Evolutionary conservation across 2,329 filamentous ascomycete genomes (phyloP), one percentile per base, ranked within the genome.

Genomic region (Colletotrichum cordylinicola): DNA sequence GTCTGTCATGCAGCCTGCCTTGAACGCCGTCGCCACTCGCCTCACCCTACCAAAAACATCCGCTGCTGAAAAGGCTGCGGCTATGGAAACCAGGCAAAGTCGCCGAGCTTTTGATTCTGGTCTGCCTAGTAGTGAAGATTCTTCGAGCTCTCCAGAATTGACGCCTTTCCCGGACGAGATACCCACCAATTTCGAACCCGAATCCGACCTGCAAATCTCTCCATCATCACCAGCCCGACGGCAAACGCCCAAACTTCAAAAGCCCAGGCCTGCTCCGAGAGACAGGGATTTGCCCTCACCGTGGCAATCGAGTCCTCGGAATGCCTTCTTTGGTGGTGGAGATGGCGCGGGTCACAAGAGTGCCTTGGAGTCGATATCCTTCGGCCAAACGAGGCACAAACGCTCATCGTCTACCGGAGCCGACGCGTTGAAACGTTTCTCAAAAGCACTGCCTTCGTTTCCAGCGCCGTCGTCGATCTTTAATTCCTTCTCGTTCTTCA

Each of bases 1-100:
- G 78, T 91, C 90, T 9, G 87, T 92, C 61, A 86, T 93, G 66
- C 91, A 91, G 80, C 90, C 90, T 4, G 87, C 90, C 29, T 88
- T 93, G 77, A 92, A 90, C 80, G 86, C 87, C 8, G 85, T 86
- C 27, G 91, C 91, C 10, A 90, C 89, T 6, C 88, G 90, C 62
- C 84, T 92, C 52, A 90, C 90, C 15, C 88, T 89, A 5, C 84
- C 87, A 7, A 87, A 85, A 70, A 92, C 90, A 1, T 89, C 91
- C 8, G 90, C 90, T 6, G 86, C 87, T 33, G 91, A 93, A 80
- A 92, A 91, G 82, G 88, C 87, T 18, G 88, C 89, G 8, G 91
- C 89, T 1, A 85, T 92, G 85, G 87, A 90, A 33, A 83, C 84
- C 68, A 69, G 83, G 13, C 80, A 82, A 12, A 82, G 82, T 29